Percentiles rank a stretch among this genome's conserved stretches.
These are phyloP conservation scores for Guadua angustifolia DNA, from an alignment of 176 grass and related monocot genomes.

Conservation along the genomic window DNA sequence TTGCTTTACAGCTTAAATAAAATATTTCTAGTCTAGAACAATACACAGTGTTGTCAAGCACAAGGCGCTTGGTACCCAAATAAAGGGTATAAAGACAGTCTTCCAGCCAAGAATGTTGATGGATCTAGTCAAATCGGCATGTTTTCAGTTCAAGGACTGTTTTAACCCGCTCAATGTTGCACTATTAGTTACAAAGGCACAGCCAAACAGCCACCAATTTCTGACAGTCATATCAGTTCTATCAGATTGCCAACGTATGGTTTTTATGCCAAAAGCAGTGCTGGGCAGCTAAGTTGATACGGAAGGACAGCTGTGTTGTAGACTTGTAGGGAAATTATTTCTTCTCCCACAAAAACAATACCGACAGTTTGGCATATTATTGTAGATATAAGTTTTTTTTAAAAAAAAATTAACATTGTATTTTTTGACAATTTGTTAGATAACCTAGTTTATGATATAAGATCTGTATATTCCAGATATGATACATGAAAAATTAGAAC, in stretches of 20 bases:
- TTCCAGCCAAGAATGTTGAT: not conserved
- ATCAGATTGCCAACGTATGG: not conserved
- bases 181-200: not conserved
- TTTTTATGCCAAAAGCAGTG: not conserved
- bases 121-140: not conserved
- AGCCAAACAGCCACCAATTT: not conserved
- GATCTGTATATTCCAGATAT: not conserved
- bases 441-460: not conserved
- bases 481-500: not conserved
- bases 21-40: not conserved
- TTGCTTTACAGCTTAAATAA: conserved; percentile 1
- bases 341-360: not conserved
- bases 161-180: not conserved
- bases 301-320: not conserved
- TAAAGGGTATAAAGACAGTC: not conserved
- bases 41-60: conserved; percentile 20
- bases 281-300: not conserved
- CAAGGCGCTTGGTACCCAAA: not conserved
- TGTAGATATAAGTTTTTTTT: not conserved
- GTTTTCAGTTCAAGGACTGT: conserved; percentile 1
- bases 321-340: not conserved
- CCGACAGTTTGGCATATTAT: not conserved
- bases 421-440: not conserved
- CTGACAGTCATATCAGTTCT: not conserved
- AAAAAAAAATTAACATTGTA: not conserved